Conservation (phyloP, 495 filamentous ascomycete species). For the Aspergillus sclerotioniger region DNA sequence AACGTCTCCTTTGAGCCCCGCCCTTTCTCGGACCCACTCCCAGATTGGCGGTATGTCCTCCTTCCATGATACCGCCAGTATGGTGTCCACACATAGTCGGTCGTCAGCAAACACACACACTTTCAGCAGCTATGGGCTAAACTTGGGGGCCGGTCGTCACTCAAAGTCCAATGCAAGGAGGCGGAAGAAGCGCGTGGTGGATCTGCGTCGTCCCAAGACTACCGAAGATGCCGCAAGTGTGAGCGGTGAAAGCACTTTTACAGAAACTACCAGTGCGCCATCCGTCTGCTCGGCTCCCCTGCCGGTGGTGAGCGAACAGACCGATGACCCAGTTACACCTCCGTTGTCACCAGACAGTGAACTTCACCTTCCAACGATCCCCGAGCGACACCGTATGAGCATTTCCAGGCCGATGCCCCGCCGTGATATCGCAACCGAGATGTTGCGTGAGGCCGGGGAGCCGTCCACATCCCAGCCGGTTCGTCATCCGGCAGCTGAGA, state of each 20-base stretch:
- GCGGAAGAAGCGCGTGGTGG: constrained; percentile 92
- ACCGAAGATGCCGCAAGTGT: constrained; percentile 54
- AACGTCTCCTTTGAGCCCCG: constrained; percentile 50
- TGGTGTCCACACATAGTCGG: constrained; percentile 37
- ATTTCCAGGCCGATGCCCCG: constrained; percentile 28
- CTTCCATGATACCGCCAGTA: constrained; percentile 48
- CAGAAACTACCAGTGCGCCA: constrained; percentile 37
- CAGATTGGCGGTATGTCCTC: constrained; percentile 57
- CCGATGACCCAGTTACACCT: constrained; percentile 48
- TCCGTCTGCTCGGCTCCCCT: constrained; percentile 46
- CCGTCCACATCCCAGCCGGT: constrained; percentile 31
- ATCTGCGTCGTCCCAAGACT: constrained; percentile 69
- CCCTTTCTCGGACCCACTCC: constrained; percentile 59
- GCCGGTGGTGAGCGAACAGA: constrained; percentile 38
- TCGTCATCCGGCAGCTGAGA: constrained; percentile 26
- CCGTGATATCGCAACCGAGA: constrained; percentile 19
- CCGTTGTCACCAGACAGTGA: constrained; percentile 37
- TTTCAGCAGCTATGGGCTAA: constrained; percentile 55
- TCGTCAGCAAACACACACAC: constrained; percentile 33
- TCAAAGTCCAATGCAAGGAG: constrained; percentile 67
- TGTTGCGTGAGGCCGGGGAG: constrained; percentile 22
- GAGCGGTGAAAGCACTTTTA: constrained; percentile 48
- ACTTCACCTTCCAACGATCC: constrained; percentile 35
- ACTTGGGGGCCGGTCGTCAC: constrained; percentile 61
- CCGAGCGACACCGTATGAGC: constrained; percentile 39